Evolutionary conservation across 2,329 filamentous ascomycete genomes (phyloP).

Genomic region (Thielaviopsis populi): DNA sequence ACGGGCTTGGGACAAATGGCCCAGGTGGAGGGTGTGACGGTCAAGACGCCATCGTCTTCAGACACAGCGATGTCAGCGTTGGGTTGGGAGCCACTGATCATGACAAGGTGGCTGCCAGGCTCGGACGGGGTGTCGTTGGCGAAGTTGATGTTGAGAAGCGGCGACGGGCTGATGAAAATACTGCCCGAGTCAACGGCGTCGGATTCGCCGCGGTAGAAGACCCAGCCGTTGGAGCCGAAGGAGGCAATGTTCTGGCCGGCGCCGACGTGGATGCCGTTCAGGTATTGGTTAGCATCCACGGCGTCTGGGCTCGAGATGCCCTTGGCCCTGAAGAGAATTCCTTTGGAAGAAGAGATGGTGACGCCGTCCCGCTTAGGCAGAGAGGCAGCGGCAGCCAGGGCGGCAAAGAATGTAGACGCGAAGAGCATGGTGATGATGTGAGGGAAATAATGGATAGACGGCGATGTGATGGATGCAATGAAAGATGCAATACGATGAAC

Average conservation of each 20-base stretch:
- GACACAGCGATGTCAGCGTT: constrained; percentile 26
- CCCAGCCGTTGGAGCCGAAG: constrained; percentile 31
- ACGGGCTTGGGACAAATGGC: constrained; percentile 31
- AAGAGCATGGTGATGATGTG: constrained; percentile 7
- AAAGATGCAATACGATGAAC: too few relatives aligned
- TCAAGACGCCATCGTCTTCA: constrained; percentile 24
- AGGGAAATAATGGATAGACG: background rate
- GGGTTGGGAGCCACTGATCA: constrained; percentile 23
- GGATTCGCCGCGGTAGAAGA: constrained; percentile 38
- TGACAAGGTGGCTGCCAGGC: constrained; percentile 22
- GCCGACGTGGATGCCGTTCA: constrained; percentile 26
- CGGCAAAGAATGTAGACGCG: constrained; percentile 2
- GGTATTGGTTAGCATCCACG: constrained; percentile 24
- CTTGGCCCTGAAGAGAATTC: constrained; percentile 31
- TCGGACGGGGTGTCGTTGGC: constrained; percentile 21
- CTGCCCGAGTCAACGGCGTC: constrained; percentile 22
- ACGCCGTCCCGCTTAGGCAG: constrained; percentile 20
- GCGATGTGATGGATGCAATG: too few relatives aligned
- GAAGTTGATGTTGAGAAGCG: constrained; percentile 27
- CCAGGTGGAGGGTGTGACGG: constrained; percentile 25
- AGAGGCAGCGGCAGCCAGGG: constrained; percentile 10
- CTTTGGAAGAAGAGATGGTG: constrained; percentile 24
- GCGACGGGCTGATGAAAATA: constrained; percentile 28
- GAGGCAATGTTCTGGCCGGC: constrained; percentile 26
- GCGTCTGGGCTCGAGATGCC: constrained; percentile 21